These are phyloP conservation scores for Coniferiporia sulphurascens DNA, from an alignment of 1,284 basidiomycete genomes.

Conservation along the genomic window DNA sequence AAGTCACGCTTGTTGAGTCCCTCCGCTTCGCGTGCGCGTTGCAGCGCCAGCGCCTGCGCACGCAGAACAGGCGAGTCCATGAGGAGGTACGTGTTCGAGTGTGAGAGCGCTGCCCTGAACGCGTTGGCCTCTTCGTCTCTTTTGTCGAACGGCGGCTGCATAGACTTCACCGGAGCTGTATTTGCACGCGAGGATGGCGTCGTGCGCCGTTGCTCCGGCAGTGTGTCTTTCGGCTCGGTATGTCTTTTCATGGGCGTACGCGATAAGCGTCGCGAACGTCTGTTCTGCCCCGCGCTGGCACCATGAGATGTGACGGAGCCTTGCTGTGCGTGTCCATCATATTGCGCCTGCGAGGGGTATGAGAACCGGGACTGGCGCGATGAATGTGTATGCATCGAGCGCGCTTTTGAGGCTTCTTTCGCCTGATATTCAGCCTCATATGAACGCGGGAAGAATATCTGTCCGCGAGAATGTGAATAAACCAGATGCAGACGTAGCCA, in stretches of 20 bases:
- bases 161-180: neutral
- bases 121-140: neutral
- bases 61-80: constrained; percentile 16
- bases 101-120: neutral
- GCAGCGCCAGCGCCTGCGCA: neutral
- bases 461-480: too few relatives aligned
- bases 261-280: neutral
- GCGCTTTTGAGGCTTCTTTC: constrained; percentile 33
- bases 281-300: neutral
- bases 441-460: constrained; percentile 65
- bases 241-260: neutral
- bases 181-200: neutral
- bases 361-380: neutral
- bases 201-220: neutral
- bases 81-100: constrained; percentile 3
- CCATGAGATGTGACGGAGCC: neutral
- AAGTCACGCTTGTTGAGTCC: neutral
- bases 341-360: neutral
- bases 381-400: constrained; percentile 1
- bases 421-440: constrained; percentile 54
- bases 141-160: neutral
- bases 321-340: neutral
- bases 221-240: neutral
- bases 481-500: neutral
- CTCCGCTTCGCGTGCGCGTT: neutral